phyloP scores from a whole-genome alignment of 805 yeast genomes.

The Lipomyces chichibuensis region DNA sequence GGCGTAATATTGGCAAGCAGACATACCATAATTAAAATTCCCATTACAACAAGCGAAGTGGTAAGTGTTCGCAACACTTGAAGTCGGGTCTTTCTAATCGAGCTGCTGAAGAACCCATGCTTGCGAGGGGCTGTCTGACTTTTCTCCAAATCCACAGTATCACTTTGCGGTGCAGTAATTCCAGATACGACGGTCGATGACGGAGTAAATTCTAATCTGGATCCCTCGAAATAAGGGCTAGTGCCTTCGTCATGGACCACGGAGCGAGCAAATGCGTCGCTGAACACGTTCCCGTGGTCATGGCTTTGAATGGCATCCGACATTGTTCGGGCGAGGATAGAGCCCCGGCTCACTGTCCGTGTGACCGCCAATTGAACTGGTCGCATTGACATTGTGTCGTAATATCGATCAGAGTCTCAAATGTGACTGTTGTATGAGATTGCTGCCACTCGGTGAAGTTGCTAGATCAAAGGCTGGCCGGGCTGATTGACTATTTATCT shows the following conservation, averaged over 20 bases:
- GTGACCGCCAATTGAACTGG: neutral
- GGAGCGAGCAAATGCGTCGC: neutral
- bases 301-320: conserved; percentile 2
- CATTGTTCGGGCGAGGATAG: conserved; percentile 4
- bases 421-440: neutral
- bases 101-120: conserved; percentile 24
- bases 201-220: too few relatives aligned
- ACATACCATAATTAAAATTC: conserved; percentile 16
- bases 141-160: neutral
- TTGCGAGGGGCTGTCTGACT: conserved; percentile 4
- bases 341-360: neutral
- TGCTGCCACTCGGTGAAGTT: too few relatives aligned
- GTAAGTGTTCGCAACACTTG: neutral
- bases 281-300: neutral
- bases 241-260: conserved; percentile 2
- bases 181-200: neutral
- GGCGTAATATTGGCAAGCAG: neutral
- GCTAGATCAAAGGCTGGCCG: too few relatives aligned
- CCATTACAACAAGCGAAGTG: conserved; percentile 15
- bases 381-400: neutral
- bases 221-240: neutral
- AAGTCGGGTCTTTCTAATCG: conserved; percentile 10
- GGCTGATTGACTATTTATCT: too few relatives aligned
- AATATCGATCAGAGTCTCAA: neutral
- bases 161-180: neutral